Base-by-base conservation (phyloP, 2,329 filamentous ascomycete species). In the Phaeosphaeria sp. region DNA sequence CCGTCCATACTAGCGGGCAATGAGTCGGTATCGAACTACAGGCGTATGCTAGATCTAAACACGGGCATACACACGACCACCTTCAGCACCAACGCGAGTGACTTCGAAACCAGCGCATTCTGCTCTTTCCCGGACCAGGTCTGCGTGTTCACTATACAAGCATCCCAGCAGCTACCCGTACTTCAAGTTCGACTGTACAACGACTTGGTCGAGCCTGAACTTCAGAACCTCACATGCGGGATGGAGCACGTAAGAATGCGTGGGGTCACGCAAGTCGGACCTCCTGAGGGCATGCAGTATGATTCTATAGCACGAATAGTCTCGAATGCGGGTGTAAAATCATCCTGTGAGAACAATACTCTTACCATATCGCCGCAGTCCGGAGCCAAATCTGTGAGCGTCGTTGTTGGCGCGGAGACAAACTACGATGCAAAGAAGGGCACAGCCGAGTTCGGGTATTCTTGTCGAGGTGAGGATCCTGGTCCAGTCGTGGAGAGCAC, bases 391-490 rank as follows among this genome's bases (percentile, higher is more conserved):
- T 67, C 62, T 9, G 43, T 79, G 9, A 74, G 75, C 7, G 60
- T 86, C 6, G 72, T 85, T 0, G 65, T 85, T 17, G 78, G 78
- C 1, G 76, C 76, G 2, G 75, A 67, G 2, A 84, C 83, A 1
- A 77, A 86, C 56, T 87, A 83, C 53, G 82, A 86, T 48, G 73
- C 81, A 52, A 80, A 74, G 3, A 80, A 81, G 33, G 84, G 85
- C 1, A 83, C 79, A 47, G 70, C 75, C 0, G 74, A 73, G 17
- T 66, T 65, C 55, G 65, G 72, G 11, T 86, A 79, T 65, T 82
- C 81, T 0, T 87, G 85, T 69, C 77, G 74, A 36, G 83, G 84
- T 2, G 67, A 67, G 1, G 80, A 85, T 55, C 84, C 84, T 1
- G 74, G 64, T 0, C 45, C 69, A 0, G 55, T 69, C 1, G 78